Evolutionary conservation across 2,329 filamentous ascomycete species (phyloP).

Genomic region (Aspergillus pseudoterreus): DNA sequence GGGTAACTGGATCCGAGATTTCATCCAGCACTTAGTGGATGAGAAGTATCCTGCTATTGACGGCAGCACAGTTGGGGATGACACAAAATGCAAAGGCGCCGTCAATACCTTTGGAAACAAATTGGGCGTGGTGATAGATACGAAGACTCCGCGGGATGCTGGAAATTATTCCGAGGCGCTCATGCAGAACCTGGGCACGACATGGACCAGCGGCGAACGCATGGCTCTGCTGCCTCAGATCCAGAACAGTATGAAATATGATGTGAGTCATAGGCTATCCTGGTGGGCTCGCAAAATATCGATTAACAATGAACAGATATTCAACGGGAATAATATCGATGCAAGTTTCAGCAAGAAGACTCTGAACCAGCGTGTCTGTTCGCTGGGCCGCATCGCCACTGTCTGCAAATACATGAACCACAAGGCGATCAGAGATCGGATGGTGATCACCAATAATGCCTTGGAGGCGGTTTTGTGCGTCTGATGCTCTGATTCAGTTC

Average conservation of each 20-base stretch:
- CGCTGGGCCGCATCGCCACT: constrained; percentile 1
- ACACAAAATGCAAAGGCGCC: neutral
- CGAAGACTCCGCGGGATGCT: neutral
- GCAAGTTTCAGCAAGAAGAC: neutral
- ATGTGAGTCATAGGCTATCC: neutral
- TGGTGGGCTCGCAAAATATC: neutral
- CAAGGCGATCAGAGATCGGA: neutral
- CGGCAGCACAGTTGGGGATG: neutral
- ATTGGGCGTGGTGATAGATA: neutral
- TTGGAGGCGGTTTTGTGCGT: neutral
- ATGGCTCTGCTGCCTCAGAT: constrained; percentile 1
- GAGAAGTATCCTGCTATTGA: neutral
- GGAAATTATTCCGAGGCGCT: constrained; percentile 3
- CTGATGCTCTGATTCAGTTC: neutral
- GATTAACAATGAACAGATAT: neutral
- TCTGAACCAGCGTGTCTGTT: neutral
- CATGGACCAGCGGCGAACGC: neutral
- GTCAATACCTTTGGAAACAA: neutral
- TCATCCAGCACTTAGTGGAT: neutral
- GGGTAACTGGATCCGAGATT: constrained; percentile 7
- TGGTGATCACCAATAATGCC: neutral
- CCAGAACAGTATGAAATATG: neutral
- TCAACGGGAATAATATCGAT: neutral
- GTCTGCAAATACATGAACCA: constrained; percentile 5
- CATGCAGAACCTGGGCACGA: constrained; percentile 6